phyloP scores from a whole-genome alignment of 73 alveolate species.

The Paramecium sexaurelia region DNA sequence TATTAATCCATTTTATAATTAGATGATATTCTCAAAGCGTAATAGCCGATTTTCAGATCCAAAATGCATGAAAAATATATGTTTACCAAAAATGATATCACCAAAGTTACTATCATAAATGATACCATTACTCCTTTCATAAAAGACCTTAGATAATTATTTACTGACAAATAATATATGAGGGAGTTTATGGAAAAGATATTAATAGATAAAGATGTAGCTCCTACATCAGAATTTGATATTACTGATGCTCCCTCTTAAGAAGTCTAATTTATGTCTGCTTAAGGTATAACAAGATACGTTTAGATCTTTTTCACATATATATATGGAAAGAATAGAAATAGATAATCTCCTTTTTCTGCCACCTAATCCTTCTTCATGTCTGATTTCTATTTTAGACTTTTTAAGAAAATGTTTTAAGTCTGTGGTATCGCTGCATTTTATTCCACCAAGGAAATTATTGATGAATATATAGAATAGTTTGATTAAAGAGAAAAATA shows the following conservation, averaged over 20 bases:
- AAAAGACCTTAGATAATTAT: background rate
- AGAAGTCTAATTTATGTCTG: conserved; percentile 53
- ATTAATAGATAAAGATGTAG: conserved; percentile 34
- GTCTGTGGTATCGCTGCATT: conserved; percentile 43
- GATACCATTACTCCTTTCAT: background rate
- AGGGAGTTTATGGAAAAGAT: background rate
- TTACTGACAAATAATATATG: background rate
- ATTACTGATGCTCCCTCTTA: conserved; percentile 29
- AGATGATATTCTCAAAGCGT: background rate
- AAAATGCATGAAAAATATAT: conserved; percentile 39
- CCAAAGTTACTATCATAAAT: background rate
- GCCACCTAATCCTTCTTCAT: conserved; percentile 48
- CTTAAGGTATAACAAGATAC: conserved; percentile 36
- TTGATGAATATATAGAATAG: background rate
- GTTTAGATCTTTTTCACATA: conserved; percentile 44
- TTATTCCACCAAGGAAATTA: background rate
- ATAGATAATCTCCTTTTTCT: conserved; percentile 45
- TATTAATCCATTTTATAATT: background rate
- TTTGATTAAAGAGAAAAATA: conserved; percentile 23
- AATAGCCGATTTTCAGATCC: background rate
- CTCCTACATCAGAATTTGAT: conserved; percentile 28
- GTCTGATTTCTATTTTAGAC: conserved; percentile 57
- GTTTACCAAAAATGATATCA: background rate
- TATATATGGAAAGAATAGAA: conserved; percentile 51
- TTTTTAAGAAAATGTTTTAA: conserved; percentile 45